Conservation (phyloP, 2,329 filamentous ascomycete genomes). For the Trichoderma koningii region DNA sequence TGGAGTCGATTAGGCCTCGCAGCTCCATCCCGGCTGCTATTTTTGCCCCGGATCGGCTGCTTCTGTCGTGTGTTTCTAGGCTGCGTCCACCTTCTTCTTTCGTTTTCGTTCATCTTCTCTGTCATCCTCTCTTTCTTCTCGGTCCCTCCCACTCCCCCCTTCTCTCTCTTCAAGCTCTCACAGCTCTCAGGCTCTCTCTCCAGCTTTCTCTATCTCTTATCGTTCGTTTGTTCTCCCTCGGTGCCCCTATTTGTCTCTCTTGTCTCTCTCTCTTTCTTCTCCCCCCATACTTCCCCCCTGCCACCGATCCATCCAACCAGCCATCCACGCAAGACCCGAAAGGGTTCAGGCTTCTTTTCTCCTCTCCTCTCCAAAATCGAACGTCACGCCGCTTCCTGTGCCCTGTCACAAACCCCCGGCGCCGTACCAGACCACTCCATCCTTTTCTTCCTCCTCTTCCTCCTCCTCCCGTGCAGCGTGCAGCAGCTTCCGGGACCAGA, state of each 20-base stretch:
- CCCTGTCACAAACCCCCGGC: slow-evolving; percentile 11
- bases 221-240: not conserved
- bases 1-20: not conserved
- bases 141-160: too few relatives aligned
- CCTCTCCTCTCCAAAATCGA: not conserved
- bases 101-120: not conserved
- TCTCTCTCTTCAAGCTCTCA: not conserved
- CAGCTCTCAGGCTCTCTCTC: not conserved
- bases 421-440: slow-evolving; percentile 5
- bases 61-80: not conserved
- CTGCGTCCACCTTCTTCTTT: not conserved
- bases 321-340: slow-evolving; percentile 3
- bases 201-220: not conserved
- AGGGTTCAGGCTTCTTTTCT: not conserved
- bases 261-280: not conserved
- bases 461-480: not conserved
- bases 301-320: not conserved
- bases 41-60: not conserved
- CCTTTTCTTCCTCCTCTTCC: too few relatives aligned
- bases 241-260: not conserved
- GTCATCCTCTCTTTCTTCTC: not conserved
- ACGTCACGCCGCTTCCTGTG: slow-evolving; percentile 23
- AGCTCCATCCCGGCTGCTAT: slow-evolving; percentile 1
- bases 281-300: not conserved
- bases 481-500: not conserved